A percentile compares a stretch with the other conserved stretches of the same genome.
Evolutionary conservation across 371 early-diverging fungal species (phyloP).

Genomic region (Phascolomyces articulosus): DNA sequence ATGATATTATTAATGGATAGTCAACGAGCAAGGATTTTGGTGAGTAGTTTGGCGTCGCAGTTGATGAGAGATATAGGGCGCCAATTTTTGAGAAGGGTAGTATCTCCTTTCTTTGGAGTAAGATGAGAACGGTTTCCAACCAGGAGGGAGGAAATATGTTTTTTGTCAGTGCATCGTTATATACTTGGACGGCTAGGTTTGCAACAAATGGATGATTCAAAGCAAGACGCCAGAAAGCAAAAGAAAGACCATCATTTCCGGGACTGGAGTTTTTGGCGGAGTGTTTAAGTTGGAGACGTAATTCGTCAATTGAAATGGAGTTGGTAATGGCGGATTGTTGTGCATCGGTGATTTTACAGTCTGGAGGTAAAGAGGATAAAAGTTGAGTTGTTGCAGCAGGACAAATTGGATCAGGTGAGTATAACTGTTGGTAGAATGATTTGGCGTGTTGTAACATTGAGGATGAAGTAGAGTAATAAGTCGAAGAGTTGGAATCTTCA

Average conservation of each 20-base stretch:
- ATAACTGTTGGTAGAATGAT: neutral
- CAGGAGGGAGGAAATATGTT: slow-evolving; percentile 21
- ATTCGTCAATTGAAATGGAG: neutral
- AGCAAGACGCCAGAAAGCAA: neutral
- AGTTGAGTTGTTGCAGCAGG: neutral
- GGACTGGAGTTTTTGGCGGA: neutral
- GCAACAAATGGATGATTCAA: neutral
- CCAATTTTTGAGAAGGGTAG: slow-evolving; percentile 23
- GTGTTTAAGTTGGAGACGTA: neutral
- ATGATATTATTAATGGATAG: neutral
- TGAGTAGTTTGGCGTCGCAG: slow-evolving; percentile 18
- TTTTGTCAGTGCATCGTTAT: neutral
- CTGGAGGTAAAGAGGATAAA: neutral
- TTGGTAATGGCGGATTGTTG: neutral
- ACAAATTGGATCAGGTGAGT: neutral
- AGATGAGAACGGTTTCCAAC: slow-evolving; percentile 22
- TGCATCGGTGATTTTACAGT: neutral
- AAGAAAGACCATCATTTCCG: slow-evolving; percentile 1
- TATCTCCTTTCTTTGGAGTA: slow-evolving; percentile 25
- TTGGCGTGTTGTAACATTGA: neutral
- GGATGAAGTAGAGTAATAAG: neutral
- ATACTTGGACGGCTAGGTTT: neutral
- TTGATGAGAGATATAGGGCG: slow-evolving; percentile 26
- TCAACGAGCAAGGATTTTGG: neutral
- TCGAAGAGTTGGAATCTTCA: slow-evolving; percentile 2